Base-by-base conservation (phyloP, 495 filamentous ascomycete genomes). In the Pseudevernia furfuracea region DNA sequence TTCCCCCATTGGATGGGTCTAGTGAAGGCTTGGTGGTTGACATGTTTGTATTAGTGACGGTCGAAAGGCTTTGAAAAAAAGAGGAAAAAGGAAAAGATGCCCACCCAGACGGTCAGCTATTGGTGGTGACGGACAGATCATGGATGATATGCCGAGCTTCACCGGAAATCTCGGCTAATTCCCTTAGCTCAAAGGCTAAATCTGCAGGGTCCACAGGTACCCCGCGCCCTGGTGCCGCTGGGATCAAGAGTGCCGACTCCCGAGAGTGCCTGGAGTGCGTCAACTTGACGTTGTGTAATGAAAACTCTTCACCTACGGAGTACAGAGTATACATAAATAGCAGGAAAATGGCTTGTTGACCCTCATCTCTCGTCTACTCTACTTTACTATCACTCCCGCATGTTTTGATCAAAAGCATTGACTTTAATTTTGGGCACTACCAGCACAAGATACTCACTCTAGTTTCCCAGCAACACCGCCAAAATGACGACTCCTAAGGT, bases 401-500 rank as follows among this genome's bases (percentile, higher is more conserved):
- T 3, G 11, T 48, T 21, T 23, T 21, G n/a, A 49, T 12, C 46
- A 25, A 12, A 49, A 30, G 55, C 55, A 58, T 34, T 58, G 46
- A 49, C 0, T 10, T 10, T 39, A 39, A 5, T 5, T 11, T 10
- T 39, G 43, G 19, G 4, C n/a, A n/a, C n/a, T n/a, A n/a, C n/a
- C n/a, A n/a, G n/a, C n/a, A n/a, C n/a, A n/a, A n/a, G n/a, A n/a
- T n/a, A n/a, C n/a, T n/a, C n/a, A n/a, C n/a, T n/a, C n/a, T n/a
- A n/a, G n/a, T n/a, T 30, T 53, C 5, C 14, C 32, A 36, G 3
- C 15, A 58, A 19, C 11, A 63, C 63, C 9, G 55, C 23, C 55
- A 68, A 59, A 12, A 71, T 70, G 68, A 52, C 28, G 25, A 57
- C 55, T 39, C 38, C 38, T 25, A 68, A 62, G 1, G 12, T 67